Percentiles rank a stretch among this genome's conserved stretches.
Conservation (phyloP, 345 rosid genomes). For the Salix arbutifolia region DNA sequence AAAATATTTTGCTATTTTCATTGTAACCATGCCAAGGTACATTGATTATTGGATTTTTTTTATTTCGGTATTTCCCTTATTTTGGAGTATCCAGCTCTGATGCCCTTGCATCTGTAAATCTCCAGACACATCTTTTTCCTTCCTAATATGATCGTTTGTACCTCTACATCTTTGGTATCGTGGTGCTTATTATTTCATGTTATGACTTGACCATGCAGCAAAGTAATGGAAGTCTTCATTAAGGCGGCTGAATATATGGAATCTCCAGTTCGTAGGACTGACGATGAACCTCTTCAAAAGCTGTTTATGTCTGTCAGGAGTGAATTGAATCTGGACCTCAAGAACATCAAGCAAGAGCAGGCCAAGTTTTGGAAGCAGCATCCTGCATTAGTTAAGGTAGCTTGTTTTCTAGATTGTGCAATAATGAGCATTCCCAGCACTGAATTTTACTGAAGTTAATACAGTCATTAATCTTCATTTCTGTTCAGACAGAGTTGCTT, state of each 20-base stretch:
- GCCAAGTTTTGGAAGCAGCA: conserved; percentile 99
- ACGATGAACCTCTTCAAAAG: conserved; percentile 94
- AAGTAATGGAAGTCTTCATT: conserved; percentile 95
- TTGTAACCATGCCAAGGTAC: background rate
- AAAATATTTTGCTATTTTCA: background rate
- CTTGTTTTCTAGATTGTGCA: conserved; percentile 7
- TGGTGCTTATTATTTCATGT: background rate
- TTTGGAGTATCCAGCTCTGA: background rate
- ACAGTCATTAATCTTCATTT: conserved; percentile 2
- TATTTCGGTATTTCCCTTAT: background rate
- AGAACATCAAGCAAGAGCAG: conserved; percentile 99
- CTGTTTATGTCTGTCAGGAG: conserved; percentile 93
- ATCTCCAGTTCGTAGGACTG: conserved; percentile 93
- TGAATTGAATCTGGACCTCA: conserved; percentile 87
- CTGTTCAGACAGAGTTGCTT: conserved; percentile 80
- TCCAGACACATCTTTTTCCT: background rate
- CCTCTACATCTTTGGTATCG: background rate
- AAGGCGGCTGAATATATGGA: conserved; percentile 98
- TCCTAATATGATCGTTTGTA: background rate
- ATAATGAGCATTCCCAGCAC: background rate
- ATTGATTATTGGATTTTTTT: background rate
- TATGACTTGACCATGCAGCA: conserved; percentile 47
- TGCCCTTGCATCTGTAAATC: background rate
- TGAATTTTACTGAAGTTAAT: conserved; percentile 7
- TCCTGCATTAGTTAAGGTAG: conserved; percentile 93